Conservation (phyloP, 78 protist species). For the Pelomyxa schiedti region DNA sequence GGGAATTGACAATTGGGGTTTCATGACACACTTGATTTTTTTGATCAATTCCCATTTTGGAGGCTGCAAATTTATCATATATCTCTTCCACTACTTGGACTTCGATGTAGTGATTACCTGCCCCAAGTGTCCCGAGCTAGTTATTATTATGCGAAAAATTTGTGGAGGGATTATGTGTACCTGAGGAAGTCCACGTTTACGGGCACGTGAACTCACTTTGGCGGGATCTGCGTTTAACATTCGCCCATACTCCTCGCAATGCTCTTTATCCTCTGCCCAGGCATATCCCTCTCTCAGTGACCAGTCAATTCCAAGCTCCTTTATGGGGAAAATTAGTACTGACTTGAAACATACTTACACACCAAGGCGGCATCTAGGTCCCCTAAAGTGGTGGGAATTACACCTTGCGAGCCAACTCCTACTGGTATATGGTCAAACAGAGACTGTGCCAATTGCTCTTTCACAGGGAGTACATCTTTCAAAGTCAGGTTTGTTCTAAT, state of each 20-base stretch:
- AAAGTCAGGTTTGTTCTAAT: conserved; percentile 77
- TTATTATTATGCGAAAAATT: too few relatives aligned
- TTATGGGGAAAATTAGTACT: too few relatives aligned
- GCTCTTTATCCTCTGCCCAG: conserved; percentile 94
- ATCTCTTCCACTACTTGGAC: conserved; percentile 84
- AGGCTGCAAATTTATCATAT: conserved; percentile 70
- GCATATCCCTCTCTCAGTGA: conserved; percentile 81
- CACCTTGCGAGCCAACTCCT: conserved; percentile 88
- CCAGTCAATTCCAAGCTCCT: conserved; percentile 94
- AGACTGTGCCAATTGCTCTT: conserved; percentile 67
- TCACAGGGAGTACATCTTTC: conserved; percentile 51
- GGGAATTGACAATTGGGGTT: too few relatives aligned
- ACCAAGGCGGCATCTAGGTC: conserved; percentile 62
- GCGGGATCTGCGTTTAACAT: conserved; percentile 76
- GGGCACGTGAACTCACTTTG: conserved; percentile 69
- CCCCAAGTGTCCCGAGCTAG: conserved; percentile 79
- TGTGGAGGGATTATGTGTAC: conserved; percentile 9
- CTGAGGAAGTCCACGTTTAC: conserved; percentile 86
- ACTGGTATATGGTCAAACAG: conserved; percentile 86
- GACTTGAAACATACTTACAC: too few relatives aligned
- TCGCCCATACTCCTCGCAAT: conserved; percentile 89
- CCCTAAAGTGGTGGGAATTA: conserved; percentile 54
- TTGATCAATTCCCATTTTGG: conserved; percentile 84
- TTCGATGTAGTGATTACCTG: conserved; percentile 95
- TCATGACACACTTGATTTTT: too few relatives aligned